Evolutionary conservation across 495 filamentous ascomycete species (phyloP).

Genomic region (Glutinoglossum americanum): DNA sequence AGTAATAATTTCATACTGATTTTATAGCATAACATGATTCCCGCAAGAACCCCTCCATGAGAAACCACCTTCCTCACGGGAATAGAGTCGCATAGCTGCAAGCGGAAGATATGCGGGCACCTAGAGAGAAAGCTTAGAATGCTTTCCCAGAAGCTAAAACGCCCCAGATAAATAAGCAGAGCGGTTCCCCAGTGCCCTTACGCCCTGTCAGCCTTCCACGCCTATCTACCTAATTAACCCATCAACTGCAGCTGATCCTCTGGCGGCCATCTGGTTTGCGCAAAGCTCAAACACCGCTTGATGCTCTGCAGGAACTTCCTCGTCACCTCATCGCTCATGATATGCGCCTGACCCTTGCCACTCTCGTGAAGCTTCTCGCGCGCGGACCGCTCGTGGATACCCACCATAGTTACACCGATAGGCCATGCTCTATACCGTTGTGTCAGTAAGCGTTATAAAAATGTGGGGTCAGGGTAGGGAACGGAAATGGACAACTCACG

Average conservation of each 20-base stretch:
- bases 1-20: too few relatives aligned
- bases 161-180: too few relatives aligned
- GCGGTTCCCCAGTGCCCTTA: too few relatives aligned
- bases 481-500: constrained; percentile 21
- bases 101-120: too few relatives aligned
- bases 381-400: constrained; percentile 91
- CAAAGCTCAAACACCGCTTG: constrained; percentile 89
- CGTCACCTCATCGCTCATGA: constrained; percentile 89
- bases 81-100: too few relatives aligned
- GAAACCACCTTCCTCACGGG: too few relatives aligned
- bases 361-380: constrained; percentile 83
- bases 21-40: too few relatives aligned
- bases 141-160: too few relatives aligned
- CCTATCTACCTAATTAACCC: too few relatives aligned
- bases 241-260: constrained; percentile 85
- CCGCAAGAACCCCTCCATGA: too few relatives aligned
- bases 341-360: constrained; percentile 67
- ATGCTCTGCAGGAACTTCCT: constrained; percentile 94
- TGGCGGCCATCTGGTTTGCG: constrained; percentile 88
- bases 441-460: not conserved
- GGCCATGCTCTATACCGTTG: constrained; percentile 51
- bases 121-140: too few relatives aligned
- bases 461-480: not conserved
- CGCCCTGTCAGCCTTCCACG: too few relatives aligned
- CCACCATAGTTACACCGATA: constrained; percentile 98